Evolutionary conservation across 2,329 filamentous ascomycete species (phyloP).

Genomic region (Penicillium sp.): DNA sequence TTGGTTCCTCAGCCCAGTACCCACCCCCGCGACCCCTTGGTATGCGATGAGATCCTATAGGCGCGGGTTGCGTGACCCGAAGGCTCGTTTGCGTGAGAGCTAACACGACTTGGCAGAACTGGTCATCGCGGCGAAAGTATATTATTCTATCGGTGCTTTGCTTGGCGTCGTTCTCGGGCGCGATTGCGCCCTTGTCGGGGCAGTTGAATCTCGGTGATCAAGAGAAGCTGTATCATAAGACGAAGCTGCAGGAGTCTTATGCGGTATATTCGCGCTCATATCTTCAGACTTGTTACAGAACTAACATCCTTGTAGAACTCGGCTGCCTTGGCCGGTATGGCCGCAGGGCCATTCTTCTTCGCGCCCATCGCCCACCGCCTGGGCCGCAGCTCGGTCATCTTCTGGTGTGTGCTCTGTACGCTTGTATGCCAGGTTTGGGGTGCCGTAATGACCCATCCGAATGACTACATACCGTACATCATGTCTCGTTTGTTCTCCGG

Average conservation of each 20-base stretch:
- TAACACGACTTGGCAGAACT: constrained; percentile 33
- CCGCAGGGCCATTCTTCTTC: constrained; percentile 43
- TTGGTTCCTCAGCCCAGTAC: constrained; percentile 42
- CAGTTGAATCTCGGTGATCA: constrained; percentile 42
- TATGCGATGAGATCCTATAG: constrained; percentile 19
- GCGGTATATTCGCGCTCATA: constrained; percentile 27
- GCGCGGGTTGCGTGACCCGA: neutral
- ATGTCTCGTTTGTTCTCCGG: constrained; percentile 44
- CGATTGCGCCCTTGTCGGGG: constrained; percentile 37
- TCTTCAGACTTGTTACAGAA: neutral
- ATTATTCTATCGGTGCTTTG: constrained; percentile 37
- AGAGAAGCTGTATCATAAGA: constrained; percentile 37
- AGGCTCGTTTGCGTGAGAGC: neutral
- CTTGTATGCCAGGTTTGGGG: constrained; percentile 43
- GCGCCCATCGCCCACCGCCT: constrained; percentile 40
- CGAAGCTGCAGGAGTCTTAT: constrained; percentile 36
- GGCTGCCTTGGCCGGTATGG: constrained; percentile 44
- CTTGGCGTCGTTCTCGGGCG: constrained; percentile 41
- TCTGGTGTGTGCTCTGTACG: constrained; percentile 43
- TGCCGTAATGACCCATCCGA: constrained; percentile 37
- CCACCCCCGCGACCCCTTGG: constrained; percentile 38
- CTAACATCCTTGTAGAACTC: constrained; percentile 28
- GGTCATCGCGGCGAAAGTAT: constrained; percentile 36
- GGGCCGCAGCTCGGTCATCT: constrained; percentile 43
- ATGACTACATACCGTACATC: constrained; percentile 41